phyloP scores from a whole-genome alignment of 768 basidiomycete genomes.

The Termitomyces sp. region DNA sequence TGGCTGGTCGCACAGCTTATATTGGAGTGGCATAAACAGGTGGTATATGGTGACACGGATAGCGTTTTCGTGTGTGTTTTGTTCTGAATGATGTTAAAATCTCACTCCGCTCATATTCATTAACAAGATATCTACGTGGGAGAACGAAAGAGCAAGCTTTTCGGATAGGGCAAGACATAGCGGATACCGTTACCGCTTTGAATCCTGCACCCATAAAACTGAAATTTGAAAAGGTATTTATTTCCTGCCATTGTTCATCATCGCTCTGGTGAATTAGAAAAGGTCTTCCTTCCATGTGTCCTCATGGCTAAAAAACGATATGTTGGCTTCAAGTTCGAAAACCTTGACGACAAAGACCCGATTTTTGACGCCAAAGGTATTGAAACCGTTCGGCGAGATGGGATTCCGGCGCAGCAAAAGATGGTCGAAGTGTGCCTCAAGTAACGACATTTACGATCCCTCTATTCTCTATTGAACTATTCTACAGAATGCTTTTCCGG shows the following conservation, averaged over 20 bases:
- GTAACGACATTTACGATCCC: constrained; percentile 37
- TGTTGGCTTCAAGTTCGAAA: constrained; percentile 95
- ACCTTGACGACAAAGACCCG: constrained; percentile 71
- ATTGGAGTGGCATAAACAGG: constrained; percentile 28
- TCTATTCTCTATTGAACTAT: background rate
- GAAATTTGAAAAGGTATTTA: constrained; percentile 91
- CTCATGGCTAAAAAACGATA: constrained; percentile 99
- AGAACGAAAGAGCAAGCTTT: constrained; percentile 94
- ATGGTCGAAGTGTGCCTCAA: constrained; percentile 90
- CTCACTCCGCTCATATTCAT: background rate
- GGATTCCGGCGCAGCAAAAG: constrained; percentile 86
- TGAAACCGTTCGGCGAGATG: constrained; percentile 93
- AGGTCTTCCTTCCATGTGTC: constrained; percentile 94
- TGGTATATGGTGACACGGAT: constrained; percentile 98
- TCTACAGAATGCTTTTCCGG: constrained; percentile 78
- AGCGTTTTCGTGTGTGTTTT: constrained; percentile 78
- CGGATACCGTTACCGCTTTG: constrained; percentile 77
- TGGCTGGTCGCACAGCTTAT: background rate
- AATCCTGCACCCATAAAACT: constrained; percentile 93
- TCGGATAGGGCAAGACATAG: constrained; percentile 88
- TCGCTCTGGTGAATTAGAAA: background rate
- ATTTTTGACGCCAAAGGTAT: constrained; percentile 96
- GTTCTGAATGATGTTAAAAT: background rate
- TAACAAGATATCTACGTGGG: constrained; percentile 67
- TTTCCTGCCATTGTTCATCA: background rate